Evolutionary conservation across 768 basidiomycete genomes (phyloP).

Genomic region (Trametopsis cervina): DNA sequence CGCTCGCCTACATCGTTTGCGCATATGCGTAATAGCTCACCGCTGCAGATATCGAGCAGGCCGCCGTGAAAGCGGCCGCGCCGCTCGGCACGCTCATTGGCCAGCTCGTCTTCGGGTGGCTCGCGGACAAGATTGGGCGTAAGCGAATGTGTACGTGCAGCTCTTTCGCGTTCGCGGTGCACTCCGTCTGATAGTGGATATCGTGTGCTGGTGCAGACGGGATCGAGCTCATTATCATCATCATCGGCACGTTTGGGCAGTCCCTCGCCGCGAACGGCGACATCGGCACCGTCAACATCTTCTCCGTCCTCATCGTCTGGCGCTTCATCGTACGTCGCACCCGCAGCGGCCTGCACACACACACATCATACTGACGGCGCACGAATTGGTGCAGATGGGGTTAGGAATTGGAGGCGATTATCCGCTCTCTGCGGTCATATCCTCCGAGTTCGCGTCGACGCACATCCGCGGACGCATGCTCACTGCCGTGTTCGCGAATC

Average conservation of each 20-base stretch:
- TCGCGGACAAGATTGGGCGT: conserved; percentile 71
- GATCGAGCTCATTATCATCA: conserved; percentile 75
- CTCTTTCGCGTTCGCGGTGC: background rate
- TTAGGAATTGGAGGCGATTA: conserved; percentile 89
- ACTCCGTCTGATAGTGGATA: background rate
- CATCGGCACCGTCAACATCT: conserved; percentile 51
- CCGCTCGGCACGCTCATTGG: conserved; percentile 72
- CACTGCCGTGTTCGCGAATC: conserved; percentile 80
- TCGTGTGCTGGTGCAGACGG: conserved; percentile 37
- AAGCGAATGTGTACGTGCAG: conserved; percentile 69
- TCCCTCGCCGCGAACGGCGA: conserved; percentile 61
- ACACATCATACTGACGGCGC: background rate
- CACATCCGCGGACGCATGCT: conserved; percentile 78
- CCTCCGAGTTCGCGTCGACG: conserved; percentile 82
- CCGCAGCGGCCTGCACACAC: conserved; percentile 20
- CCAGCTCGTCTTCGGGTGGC: conserved; percentile 74
- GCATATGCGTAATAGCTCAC: background rate
- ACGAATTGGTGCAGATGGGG: conserved; percentile 56
- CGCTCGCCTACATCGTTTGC: background rate
- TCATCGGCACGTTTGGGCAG: conserved; percentile 72
- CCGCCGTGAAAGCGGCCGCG: conserved; percentile 67
- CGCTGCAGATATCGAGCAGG: too few species aligned
- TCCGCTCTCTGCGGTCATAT: conserved; percentile 78
- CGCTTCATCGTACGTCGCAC: conserved; percentile 58
- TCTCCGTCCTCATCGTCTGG: conserved; percentile 79